A percentile compares a stretch with the other conserved stretches of the same genome.
These are phyloP conservation scores for Phellinidium pouzarii DNA, from an alignment of 1,284 basidiomycete species.

Conservation along the genomic window DNA sequence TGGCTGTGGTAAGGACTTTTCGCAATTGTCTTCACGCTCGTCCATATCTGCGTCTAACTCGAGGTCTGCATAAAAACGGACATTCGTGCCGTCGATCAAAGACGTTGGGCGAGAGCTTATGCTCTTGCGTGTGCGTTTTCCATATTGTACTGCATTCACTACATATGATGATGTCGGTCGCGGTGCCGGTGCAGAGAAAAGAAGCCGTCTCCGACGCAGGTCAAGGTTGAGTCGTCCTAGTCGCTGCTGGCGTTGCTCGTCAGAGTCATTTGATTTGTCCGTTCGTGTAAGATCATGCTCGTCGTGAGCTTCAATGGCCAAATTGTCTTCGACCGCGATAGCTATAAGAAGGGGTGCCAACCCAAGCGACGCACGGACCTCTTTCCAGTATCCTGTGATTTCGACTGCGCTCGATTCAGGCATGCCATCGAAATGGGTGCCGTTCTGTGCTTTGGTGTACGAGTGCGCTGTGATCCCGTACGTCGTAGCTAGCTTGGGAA, in stretches of 20 bases:
- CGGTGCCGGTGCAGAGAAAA: background rate
- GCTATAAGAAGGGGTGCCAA: slow-evolving; percentile 22
- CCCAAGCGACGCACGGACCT: slow-evolving; percentile 26
- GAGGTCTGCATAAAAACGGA: slow-evolving; percentile 25
- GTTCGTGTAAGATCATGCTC: background rate
- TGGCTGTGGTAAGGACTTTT: slow-evolving; percentile 19
- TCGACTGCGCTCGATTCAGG: background rate
- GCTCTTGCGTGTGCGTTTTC: no score
- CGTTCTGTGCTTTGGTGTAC: background rate
- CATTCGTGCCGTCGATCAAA: no score
- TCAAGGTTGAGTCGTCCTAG: slow-evolving; percentile 3
- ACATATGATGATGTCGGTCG: no score
- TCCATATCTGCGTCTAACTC: no score
- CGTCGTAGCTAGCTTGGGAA: background rate
- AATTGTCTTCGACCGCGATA: background rate
- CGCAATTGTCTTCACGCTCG: no score
- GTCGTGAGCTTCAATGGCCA: background rate
- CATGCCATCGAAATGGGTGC: background rate
- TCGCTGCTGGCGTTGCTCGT: background rate
- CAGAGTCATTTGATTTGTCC: background rate
- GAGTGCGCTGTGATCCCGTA: background rate
- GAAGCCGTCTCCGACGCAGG: slow-evolving; percentile 1
- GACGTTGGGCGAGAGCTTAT: no score
- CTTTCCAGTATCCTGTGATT: slow-evolving; percentile 28
- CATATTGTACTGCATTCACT: no score